These are phyloP conservation scores for Lipomyces lipofer DNA, from an alignment of 805 yeast genomes.

Conservation along the genomic window DNA sequence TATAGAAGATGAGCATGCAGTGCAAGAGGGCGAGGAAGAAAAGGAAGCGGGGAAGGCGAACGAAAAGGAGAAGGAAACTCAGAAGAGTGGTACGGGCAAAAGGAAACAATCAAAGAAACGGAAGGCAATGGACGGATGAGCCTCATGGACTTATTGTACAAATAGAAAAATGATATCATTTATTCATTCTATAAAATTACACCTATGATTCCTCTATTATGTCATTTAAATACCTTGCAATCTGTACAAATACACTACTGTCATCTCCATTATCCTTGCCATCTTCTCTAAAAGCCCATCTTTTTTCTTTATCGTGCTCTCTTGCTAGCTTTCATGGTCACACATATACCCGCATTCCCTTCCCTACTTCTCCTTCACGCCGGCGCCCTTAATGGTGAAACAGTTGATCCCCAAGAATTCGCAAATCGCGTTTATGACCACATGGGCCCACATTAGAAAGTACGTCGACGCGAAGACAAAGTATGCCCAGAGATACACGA, in stretches of 20 bases:
- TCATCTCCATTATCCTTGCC: no score
- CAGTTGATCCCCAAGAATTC: slow-evolving; percentile 86
- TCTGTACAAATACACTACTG: no score
- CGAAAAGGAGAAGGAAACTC: background rate
- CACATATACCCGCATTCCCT: no score
- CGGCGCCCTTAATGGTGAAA: slow-evolving; percentile 46
- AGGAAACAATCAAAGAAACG: background rate
- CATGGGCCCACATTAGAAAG: slow-evolving; percentile 67
- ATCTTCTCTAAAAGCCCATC: no score
- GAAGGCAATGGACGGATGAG: slow-evolving; percentile 1
- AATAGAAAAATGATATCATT: background rate
- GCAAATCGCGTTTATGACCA: slow-evolving; percentile 74
- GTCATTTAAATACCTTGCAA: no score
- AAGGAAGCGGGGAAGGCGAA: background rate
- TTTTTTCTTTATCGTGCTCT: no score
- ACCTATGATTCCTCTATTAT: background rate
- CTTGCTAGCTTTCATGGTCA: no score
- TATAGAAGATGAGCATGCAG: background rate
- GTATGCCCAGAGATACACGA: slow-evolving; percentile 51
- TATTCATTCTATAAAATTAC: background rate
- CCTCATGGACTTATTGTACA: background rate
- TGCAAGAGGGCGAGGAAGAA: background rate
- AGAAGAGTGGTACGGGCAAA: background rate
- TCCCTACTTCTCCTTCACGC: no score
- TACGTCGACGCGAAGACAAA: slow-evolving; percentile 67